Percentiles rank a stretch among this genome's conserved stretches.
These are phyloP conservation scores for Ehretia macrophylla DNA, from an alignment of 257 asterid species.

Conservation along the genomic window DNA sequence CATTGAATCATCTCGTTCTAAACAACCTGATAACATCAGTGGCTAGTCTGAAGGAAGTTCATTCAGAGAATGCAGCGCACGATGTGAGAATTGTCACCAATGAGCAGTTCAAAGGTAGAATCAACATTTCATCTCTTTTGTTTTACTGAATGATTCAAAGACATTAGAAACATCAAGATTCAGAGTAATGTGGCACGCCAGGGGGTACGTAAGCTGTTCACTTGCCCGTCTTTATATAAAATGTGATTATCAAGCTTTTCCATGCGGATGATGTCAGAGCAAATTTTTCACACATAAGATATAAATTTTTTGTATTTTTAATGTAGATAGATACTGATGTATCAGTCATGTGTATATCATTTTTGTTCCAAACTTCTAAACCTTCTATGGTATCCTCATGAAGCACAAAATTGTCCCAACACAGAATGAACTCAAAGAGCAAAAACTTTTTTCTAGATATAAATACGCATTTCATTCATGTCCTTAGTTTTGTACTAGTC, in stretches of 20 bases:
- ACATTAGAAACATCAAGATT: too few relatives aligned
- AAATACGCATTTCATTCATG: neutral
- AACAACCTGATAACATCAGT: conserved; percentile 28
- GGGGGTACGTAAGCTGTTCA: too few relatives aligned
- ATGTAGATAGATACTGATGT: neutral
- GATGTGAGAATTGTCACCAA: neutral
- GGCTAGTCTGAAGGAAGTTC: conserved; percentile 25
- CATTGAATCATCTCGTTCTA: conserved; percentile 43
- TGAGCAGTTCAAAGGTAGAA: too few relatives aligned
- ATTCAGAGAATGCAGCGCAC: neutral
- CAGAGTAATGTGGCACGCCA: too few relatives aligned
- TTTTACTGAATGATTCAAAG: too few relatives aligned
- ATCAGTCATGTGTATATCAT: neutral
- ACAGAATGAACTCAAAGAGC: neutral
- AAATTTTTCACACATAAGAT: neutral
- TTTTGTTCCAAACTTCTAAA: neutral
- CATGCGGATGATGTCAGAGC: neutral
- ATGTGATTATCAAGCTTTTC: too few relatives aligned
- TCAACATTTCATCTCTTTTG: too few relatives aligned
- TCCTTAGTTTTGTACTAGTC: too few relatives aligned
- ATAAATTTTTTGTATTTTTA: neutral
- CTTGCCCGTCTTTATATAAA: too few relatives aligned
- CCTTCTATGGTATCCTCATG: neutral
- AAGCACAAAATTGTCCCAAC: neutral
- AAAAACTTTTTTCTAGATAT: too few relatives aligned